Percentiles rank a stretch among this genome's conserved stretches.
Conservation (phyloP, 257 asterid genomes). For the Solanum appendiculatum region DNA sequence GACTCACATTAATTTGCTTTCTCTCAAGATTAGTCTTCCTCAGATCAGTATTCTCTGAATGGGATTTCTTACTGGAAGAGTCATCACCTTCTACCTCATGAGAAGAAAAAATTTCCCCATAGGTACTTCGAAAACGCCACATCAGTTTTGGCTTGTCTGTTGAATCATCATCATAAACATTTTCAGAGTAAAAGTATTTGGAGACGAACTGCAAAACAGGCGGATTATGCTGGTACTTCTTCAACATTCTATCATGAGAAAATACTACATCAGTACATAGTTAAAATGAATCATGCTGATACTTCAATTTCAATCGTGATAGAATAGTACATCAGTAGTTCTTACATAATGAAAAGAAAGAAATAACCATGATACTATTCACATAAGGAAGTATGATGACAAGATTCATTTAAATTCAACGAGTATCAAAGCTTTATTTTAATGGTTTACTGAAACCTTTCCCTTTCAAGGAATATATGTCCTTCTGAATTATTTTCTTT, state of each 20-base stretch:
- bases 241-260: conserved; percentile 45
- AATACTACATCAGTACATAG: background rate
- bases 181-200: conserved; percentile 56
- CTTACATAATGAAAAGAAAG: background rate
- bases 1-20: conserved; percentile 32
- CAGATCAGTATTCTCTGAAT: conserved; percentile 10
- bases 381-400: background rate
- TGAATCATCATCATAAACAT: conserved; percentile 58
- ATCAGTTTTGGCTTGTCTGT: conserved; percentile 38
- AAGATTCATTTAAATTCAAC: background rate
- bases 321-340: background rate
- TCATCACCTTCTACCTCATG: conserved; percentile 8
- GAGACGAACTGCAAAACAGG: conserved; percentile 30
- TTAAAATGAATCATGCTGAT: background rate
- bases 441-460: background rate
- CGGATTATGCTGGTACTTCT: conserved; percentile 26
- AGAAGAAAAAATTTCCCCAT: conserved; percentile 19
- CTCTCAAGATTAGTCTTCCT: conserved; percentile 18
- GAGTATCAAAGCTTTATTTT: background rate
- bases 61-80: conserved; percentile 7
- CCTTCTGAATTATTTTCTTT: background rate
- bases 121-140: conserved; percentile 55
- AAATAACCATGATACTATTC: background rate
- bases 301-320: conserved; percentile 19
- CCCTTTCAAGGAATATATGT: background rate